Evolutionary conservation across 2,329 filamentous ascomycete genomes (phyloP).

Genomic region (Aspergillus sp.): DNA sequence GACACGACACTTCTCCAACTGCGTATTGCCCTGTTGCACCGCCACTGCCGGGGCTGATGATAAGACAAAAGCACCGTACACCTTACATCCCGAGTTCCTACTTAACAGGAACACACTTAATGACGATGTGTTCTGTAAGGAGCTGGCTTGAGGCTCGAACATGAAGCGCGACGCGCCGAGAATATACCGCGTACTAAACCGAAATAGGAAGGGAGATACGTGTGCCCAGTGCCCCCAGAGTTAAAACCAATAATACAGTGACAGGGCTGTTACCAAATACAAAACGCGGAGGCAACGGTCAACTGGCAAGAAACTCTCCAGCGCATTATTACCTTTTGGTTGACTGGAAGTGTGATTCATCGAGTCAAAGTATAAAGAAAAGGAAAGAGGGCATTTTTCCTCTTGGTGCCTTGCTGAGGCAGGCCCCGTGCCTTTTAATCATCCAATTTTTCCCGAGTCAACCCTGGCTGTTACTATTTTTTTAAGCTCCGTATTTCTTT

Average conservation of each 20-base stretch:
- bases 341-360: not conserved
- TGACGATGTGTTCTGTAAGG: not conserved
- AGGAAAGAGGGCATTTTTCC: not conserved
- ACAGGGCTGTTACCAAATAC: not conserved
- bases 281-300: conserved; percentile 6
- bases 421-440: not conserved
- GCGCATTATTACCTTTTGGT: not conserved
- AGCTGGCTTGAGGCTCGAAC: not conserved
- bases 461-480: conserved; percentile 1
- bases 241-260: not conserved
- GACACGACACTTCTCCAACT: not conserved
- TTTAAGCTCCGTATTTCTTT: conserved; percentile 10
- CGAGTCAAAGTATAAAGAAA: not conserved
- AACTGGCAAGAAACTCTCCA: not conserved
- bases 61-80: not conserved
- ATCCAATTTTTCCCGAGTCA: not conserved
- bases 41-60: not conserved
- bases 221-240: not conserved
- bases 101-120: not conserved
- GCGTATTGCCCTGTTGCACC: not conserved
- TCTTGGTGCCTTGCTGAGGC: not conserved
- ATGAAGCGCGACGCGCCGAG: conserved; percentile 1
- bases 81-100: not conserved
- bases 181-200: conserved; percentile 3
- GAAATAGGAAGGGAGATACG: not conserved